Conservation (phyloP, 192 early-diverging fungal genomes). For the Entomortierella parvispora region DNA sequence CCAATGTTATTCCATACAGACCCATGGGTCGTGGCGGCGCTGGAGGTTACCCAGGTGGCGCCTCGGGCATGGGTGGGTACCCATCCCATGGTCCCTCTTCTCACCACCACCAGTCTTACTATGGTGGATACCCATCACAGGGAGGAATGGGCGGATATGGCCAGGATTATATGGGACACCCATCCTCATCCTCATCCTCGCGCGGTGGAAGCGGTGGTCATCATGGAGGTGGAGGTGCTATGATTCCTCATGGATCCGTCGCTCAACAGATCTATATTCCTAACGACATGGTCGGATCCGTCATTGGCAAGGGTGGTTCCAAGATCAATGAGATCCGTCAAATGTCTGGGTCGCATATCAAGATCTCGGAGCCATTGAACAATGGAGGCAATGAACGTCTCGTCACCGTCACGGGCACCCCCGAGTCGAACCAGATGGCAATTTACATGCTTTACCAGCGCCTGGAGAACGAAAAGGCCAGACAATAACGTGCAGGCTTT, state of each 20-base stretch:
- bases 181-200: constrained; percentile 18
- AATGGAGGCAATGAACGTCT: constrained; percentile 76
- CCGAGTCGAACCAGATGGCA: constrained; percentile 91
- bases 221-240: constrained; percentile 9
- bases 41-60: constrained; percentile 15
- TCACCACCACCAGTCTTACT: constrained; percentile 46
- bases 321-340: constrained; percentile 86
- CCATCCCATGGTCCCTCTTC: constrained; percentile 43
- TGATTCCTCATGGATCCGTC: constrained; percentile 44
- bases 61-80: constrained; percentile 47
- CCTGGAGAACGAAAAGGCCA: constrained; percentile 83
- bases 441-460: constrained; percentile 89
- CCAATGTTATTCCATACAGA: constrained; percentile 76
- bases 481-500: constrained; percentile 26
- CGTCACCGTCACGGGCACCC: constrained; percentile 90
- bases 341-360: constrained; percentile 84
- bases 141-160: constrained; percentile 51
- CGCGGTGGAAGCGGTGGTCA: constrained; percentile 18
- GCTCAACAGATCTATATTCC: constrained; percentile 74
- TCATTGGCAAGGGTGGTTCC: constrained; percentile 93
- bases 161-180: constrained; percentile 49
- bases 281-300: constrained; percentile 83
- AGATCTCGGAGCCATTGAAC: constrained; percentile 82
- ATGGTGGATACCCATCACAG: constrained; percentile 46
- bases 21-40: constrained; percentile 55